Evolutionary conservation across 2,329 filamentous ascomycete species (phyloP).

Genomic region (Zymoseptoria crescenta): DNA sequence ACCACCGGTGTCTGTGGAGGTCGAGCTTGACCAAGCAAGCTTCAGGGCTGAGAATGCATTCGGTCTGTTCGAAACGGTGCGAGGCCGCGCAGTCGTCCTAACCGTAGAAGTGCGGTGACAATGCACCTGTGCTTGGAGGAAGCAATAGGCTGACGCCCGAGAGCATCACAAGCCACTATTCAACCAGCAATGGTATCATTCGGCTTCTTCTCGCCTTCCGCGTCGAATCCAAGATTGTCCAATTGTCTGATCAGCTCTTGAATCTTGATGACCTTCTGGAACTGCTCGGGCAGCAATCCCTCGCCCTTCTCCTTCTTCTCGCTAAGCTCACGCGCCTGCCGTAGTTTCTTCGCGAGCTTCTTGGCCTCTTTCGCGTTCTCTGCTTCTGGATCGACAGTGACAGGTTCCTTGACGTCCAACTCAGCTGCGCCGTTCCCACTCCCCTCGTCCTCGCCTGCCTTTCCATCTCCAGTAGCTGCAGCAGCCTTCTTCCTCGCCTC

Average conservation of each 20-base stretch:
- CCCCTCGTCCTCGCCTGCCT: slow-evolving; percentile 59
- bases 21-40: slow-evolving; percentile 33
- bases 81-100: slow-evolving; percentile 19
- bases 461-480: slow-evolving; percentile 39
- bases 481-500: slow-evolving; percentile 59
- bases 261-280: slow-evolving; percentile 96
- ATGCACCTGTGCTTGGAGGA: not conserved
- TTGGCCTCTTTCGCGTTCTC: slow-evolving; percentile 90
- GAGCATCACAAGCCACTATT: not conserved
- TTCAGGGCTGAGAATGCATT: slow-evolving; percentile 38
- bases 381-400: slow-evolving; percentile 56
- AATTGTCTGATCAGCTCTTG: slow-evolving; percentile 86
- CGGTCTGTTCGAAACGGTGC: slow-evolving; percentile 38
- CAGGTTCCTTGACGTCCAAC: slow-evolving; percentile 40
- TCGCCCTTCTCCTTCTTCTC: slow-evolving; percentile 86
- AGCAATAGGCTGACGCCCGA: not conserved
- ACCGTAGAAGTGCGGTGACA: slow-evolving; percentile 19
- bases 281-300: slow-evolving; percentile 79
- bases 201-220: slow-evolving; percentile 56
- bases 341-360: slow-evolving; percentile 87
- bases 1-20: slow-evolving; percentile 19
- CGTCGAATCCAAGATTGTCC: slow-evolving; percentile 74
- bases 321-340: slow-evolving; percentile 83
- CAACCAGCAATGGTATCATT: slow-evolving; percentile 3
- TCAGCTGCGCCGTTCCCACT: slow-evolving; percentile 59